A percentile compares a stretch with the other conserved stretches of the same genome.
Conservation (phyloP, 306 rosid species). For the Pterocarpus santalinus region DNA sequence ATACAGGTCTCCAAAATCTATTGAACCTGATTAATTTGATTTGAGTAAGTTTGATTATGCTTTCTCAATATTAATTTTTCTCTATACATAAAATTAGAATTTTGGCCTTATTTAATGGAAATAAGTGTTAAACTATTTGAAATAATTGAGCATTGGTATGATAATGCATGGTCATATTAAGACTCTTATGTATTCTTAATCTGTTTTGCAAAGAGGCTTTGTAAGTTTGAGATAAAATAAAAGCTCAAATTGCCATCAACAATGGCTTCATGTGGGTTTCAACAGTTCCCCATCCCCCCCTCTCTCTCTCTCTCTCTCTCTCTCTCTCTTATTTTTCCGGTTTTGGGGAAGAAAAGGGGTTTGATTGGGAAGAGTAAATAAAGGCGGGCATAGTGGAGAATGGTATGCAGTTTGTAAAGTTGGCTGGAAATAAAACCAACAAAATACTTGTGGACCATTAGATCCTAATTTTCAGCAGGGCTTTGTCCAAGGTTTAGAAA, state of each 20-base stretch:
- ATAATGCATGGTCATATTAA: too few relatives aligned
- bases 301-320: too few relatives aligned
- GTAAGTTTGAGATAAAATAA: background rate
- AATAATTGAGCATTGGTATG: too few relatives aligned
- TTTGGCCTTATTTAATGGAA: too few relatives aligned
- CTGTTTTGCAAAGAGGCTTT: background rate
- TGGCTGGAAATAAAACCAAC: background rate
- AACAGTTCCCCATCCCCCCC: background rate
- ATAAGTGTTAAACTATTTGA: too few relatives aligned
- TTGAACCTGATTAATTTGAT: too few relatives aligned
- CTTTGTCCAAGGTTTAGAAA: background rate
- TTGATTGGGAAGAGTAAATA: constrained; percentile 19
- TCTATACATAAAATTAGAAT: too few relatives aligned
- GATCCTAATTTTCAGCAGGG: constrained; percentile 27
- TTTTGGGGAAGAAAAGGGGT: background rate
- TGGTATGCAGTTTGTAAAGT: background rate
- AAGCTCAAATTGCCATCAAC: background rate
- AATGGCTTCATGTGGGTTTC: constrained; percentile 12
- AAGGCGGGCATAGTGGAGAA: constrained; percentile 1
- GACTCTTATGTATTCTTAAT: background rate
- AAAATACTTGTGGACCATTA: background rate
- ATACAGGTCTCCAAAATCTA: too few relatives aligned
- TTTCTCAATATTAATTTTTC: too few relatives aligned
- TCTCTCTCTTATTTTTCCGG: background rate
- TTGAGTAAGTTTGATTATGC: too few relatives aligned